These are phyloP conservation scores for Diaporthe citriasiana DNA, from an alignment of 2,329 filamentous ascomycete species.

Conservation along the genomic window DNA sequence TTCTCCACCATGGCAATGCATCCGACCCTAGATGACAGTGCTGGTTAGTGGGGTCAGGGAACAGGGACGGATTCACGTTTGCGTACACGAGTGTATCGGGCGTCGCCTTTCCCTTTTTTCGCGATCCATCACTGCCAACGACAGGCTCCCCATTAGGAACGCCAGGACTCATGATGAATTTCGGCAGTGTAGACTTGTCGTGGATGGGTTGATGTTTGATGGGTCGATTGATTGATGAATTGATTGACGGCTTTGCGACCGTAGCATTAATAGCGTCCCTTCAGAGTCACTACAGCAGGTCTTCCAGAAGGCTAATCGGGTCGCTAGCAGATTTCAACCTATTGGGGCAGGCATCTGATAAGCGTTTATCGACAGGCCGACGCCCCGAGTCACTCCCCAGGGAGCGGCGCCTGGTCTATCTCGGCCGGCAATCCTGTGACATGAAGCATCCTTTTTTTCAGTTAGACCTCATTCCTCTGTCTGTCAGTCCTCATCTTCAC, in stretches of 20 bases:
- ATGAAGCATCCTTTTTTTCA: constrained; percentile 9
- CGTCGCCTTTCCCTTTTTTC: constrained; percentile 85
- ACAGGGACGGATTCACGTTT: constrained; percentile 28
- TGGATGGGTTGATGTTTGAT: constrained; percentile 42
- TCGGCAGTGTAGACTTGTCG: constrained; percentile 40
- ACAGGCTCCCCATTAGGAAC: constrained; percentile 64
- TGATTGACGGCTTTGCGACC: neutral
- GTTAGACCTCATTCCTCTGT: neutral
- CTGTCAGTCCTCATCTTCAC: neutral
- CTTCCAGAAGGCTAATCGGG: neutral
- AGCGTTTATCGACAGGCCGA: neutral
- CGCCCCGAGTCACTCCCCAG: neutral
- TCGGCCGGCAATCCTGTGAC: constrained; percentile 22
- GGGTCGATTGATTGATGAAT: neutral
- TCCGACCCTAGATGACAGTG: constrained; percentile 56
- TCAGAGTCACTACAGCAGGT: constrained; percentile 1
- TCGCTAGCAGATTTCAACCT: neutral
- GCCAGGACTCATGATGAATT: constrained; percentile 67
- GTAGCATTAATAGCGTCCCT: neutral
- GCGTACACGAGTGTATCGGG: constrained; percentile 84
- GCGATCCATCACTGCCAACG: constrained; percentile 70
- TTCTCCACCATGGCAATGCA: constrained; percentile 74
- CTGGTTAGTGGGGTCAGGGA: constrained; percentile 28
- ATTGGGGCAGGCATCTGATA: neutral
- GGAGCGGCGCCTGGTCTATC: neutral